Evolutionary conservation across 208 protist species (phyloP).

Genomic region (Strigomonas culicis): DNA sequence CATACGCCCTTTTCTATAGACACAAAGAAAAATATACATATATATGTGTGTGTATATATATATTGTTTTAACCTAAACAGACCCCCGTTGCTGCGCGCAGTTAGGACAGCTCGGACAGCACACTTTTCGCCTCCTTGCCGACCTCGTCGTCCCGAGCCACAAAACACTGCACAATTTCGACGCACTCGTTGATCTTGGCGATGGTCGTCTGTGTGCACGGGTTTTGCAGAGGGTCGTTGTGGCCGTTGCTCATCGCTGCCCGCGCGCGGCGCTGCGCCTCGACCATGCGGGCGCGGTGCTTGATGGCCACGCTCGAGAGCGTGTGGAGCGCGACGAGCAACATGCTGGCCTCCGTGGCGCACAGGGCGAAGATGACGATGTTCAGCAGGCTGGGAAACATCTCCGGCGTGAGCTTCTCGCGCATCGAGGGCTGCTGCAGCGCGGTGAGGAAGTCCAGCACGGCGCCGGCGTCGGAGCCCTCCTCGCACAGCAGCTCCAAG

Average conservation of each 20-base stretch:
- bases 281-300: constrained; percentile 54
- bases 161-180: constrained; percentile 29
- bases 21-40: neutral
- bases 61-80: neutral
- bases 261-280: constrained; percentile 44
- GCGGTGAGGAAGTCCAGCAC: constrained; percentile 63
- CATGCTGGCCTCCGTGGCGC: constrained; percentile 35
- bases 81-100: neutral
- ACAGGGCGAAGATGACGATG: constrained; percentile 42
- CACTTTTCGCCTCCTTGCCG: constrained; percentile 43
- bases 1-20: neutral
- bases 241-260: constrained; percentile 34
- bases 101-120: constrained; percentile 38
- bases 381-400: constrained; percentile 52
- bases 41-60: neutral
- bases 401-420: constrained; percentile 54
- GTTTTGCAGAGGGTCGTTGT: constrained; percentile 33
- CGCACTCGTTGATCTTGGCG: constrained; percentile 33
- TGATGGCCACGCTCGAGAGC: constrained; percentile 50
- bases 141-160: constrained; percentile 43
- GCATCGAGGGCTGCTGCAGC: constrained; percentile 74
- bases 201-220: constrained; percentile 27
- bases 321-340: constrained; percentile 47
- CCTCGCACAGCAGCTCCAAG: constrained; percentile 33
- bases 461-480: constrained; percentile 50